Evolutionary conservation across 1,284 basidiomycete genomes (phyloP), one percentile per base, ranked within the genome.

Genomic region (Fomitopsis betulina): DNA sequence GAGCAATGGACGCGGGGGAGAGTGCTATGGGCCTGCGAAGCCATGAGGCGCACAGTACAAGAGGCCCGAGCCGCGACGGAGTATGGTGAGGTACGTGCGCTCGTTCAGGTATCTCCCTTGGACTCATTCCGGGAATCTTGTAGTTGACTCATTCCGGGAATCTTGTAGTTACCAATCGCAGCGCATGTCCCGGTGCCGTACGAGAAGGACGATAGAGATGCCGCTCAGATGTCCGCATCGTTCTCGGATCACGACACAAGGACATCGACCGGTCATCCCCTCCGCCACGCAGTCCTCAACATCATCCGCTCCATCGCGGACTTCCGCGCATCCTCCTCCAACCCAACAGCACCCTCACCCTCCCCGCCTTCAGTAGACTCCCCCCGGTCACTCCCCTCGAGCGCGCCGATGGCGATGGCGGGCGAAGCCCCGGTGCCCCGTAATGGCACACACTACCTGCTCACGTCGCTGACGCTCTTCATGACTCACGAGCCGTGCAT

Each of bases 401-500:
- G 43, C 58, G 55, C 56, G 6, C 35, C 54, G n/a, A 23, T 32
- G 13, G 25, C 32, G 4, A 19, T 55, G 10, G 27, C 37, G 30
- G 12, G 42, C 12, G 51, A 56, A 39, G 17, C 45, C 12, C n/a
- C 42, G 1, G 58, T 56, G 39, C 43, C 60, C 25, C 56, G 53
- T 0, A 92, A 91, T 66, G 89, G 89, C 13, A 76, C 84, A 3
- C 87, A 89, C 68, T 98, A 97, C 73, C 86, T 97, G 33, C 79
- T 97, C 39, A 97, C 93, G 0, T 84, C 85, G 0, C 80, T 87
- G 27, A 85, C 86, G 1, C 76, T 97, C 23, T 97, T 97, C 75
- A 83, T 86, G 53, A 93, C 93, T 2, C 95, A 98, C 72, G 95
- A 98, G 67, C 95, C 96, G 2, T 98, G 96, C 67, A 82, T 97